Evolutionary conservation across 495 filamentous ascomycete species (phyloP).

Genomic region (Trichoderma reesei): DNA sequence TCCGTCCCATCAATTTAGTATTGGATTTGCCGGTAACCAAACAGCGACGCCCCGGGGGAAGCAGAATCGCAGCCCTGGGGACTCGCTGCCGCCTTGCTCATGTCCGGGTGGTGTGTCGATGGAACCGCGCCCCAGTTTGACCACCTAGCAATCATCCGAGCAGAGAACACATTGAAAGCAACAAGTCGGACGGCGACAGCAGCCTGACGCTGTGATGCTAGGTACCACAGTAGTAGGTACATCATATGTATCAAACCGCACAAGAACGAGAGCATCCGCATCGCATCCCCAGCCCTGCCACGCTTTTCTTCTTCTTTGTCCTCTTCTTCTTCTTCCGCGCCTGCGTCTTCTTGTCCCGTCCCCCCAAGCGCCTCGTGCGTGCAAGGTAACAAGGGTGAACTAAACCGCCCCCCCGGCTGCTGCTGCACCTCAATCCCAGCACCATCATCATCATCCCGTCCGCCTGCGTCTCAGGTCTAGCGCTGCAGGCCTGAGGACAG

Average conservation of each 20-base stretch:
- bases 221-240: neutral
- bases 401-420: neutral
- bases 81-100: no score
- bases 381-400: neutral
- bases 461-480: conserved; percentile 7
- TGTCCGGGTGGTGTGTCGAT: neutral
- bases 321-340: neutral
- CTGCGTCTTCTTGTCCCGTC: no score
- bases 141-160: neutral
- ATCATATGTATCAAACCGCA: no score
- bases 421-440: neutral
- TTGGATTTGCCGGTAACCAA: no score
- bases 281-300: no score
- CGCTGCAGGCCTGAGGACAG: no score
- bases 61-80: no score
- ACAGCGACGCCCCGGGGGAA: no score
- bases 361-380: neutral
- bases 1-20: no score
- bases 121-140: neutral
- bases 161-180: no score
- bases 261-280: neutral
- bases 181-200: no score
- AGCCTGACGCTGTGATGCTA: neutral
- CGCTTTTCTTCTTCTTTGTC: neutral
- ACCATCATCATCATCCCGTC: no score